Base-by-base conservation (phyloP, 805 yeast species). In the Lipomyces kockii region DNA sequence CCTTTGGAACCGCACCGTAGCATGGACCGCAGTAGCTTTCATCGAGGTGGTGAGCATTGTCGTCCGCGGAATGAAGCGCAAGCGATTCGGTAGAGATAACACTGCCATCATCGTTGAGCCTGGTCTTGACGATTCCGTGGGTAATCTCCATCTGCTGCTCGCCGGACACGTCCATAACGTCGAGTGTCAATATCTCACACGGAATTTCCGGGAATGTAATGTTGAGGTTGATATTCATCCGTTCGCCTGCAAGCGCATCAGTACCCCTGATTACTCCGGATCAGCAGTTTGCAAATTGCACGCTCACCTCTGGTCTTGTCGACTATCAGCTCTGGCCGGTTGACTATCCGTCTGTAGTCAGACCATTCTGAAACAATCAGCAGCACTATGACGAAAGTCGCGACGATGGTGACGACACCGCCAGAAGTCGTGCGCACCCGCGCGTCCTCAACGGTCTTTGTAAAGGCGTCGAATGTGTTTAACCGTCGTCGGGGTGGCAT, bases 401-500 rank as follows among this genome's bases (percentile, higher is more conserved):
- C 89, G 2, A 86, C 80, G 54, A 95, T 74, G 2, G 98, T 92
- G 74, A 95, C 90, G 34, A 92, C 74, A 1, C 97, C 99, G 62
- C 99, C 99, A 8, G 94, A 84, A 4, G 94, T 84, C 3, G 99
- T 95, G 70, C 90, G 87, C 68, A 95, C 86, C 61, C 91, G 85
- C 8, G 97, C 96, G 77, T 95, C 99, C 75, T 94, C 98, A 46
- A 91, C 93, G 4, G 98, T 91, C 79, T 93, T 94, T 35, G 97
- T 62, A 59, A 69, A 69, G 58, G 71, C 72, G 61, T 69, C 72
- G 60, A 69, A 69, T 14, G 72, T 61, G 17, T 68, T 69, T 60
- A 69, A 39, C 25, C 71, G 62, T 61, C 68, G 39, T 39, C 72
- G 67, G 5, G 72, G 69, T n/a, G 71, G 62, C 71, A 68, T 68